These are phyloP conservation scores for Casuarina equisetifolia DNA, from an alignment of 306 rosid genomes.

Conservation along the genomic window DNA sequence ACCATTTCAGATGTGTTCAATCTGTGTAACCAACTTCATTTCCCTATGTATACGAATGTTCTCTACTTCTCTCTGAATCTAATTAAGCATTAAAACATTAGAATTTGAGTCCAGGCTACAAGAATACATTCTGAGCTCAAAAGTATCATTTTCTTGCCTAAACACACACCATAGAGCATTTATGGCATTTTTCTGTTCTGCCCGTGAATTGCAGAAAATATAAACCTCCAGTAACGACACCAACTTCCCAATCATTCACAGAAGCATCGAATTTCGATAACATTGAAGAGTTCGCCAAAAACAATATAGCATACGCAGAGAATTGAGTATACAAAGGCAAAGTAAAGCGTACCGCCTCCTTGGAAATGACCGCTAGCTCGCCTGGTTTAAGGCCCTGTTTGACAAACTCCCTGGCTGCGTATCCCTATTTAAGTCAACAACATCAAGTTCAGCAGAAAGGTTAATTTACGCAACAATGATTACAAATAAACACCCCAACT, in stretches of 20 bases:
- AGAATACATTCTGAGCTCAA: not conserved
- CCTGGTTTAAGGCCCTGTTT: constrained; percentile 80
- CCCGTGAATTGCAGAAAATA: not conserved
- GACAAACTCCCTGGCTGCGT: constrained; percentile 92
- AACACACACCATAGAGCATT: not conserved
- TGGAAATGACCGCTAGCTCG: constrained; percentile 88
- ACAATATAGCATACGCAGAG: not conserved
- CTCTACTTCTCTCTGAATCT: not conserved
- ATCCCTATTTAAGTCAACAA: constrained; percentile 57
- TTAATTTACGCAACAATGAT: not conserved
- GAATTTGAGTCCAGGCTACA: not conserved
- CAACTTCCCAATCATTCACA: not conserved
- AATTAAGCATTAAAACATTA: not conserved
- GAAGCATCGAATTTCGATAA: not conserved
- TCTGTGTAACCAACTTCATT: not conserved
- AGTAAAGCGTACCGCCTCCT: constrained; percentile 69
- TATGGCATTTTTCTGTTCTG: not conserved
- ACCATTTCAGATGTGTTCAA: not conserved
- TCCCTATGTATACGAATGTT: not conserved
- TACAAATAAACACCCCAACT: not conserved
- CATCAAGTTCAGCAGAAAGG: not conserved
- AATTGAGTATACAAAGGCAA: not conserved
- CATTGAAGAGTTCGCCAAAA: not conserved
- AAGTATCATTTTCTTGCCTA: not conserved
- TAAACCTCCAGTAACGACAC: not conserved